Conservation (phyloP, 257 asterid genomes). For the Solanum piurae region DNA sequence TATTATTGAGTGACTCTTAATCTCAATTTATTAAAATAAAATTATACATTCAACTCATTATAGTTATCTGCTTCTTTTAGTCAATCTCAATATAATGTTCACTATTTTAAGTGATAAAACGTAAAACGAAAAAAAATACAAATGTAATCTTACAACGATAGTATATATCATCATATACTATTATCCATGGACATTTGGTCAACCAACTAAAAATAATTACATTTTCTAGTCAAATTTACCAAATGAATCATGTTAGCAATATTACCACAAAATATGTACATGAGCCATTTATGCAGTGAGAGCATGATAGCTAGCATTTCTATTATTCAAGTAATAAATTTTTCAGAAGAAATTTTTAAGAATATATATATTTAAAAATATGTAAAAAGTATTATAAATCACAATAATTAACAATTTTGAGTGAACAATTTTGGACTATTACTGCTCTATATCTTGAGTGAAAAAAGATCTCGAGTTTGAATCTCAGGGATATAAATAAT, state of each 20-base stretch:
- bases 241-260: not conserved
- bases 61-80: not conserved
- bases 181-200: not conserved
- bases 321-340: too few relatives aligned
- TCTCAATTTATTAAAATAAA: not conserved
- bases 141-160: not conserved
- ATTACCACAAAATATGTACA: not conserved
- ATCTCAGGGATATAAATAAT: not conserved
- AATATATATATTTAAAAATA: too few relatives aligned
- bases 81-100: not conserved
- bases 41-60: not conserved
- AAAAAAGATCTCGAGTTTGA: not conserved
- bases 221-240: not conserved
- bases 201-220: not conserved
- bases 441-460: too few relatives aligned
- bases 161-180: not conserved
- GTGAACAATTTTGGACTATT: too few relatives aligned
- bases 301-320: too few relatives aligned
- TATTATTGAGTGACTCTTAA: not conserved
- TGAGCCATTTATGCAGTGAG: too few relatives aligned
- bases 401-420: too few relatives aligned
- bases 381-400: too few relatives aligned
- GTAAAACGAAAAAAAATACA: not conserved
- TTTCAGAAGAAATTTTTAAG: too few relatives aligned
- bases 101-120: not conserved